Conservation (phyloP, 257 asterid genomes). For the Przewalskia tangutica region DNA sequence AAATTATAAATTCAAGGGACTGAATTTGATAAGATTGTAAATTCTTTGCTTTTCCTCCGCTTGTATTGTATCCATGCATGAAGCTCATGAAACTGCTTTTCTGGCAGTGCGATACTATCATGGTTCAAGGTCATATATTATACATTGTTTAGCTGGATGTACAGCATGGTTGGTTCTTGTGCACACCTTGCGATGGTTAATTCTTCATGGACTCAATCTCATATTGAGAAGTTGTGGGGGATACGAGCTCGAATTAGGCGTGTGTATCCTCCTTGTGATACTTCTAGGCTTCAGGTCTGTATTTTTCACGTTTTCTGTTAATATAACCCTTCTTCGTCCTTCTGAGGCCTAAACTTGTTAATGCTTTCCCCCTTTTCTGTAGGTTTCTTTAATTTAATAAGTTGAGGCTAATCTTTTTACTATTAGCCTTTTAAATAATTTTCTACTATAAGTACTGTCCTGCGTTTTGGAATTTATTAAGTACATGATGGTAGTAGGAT, state of each 20-base stretch:
- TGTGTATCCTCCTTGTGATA: slow-evolving; percentile 94
- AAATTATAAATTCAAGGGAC: not conserved
- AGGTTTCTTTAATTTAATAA: not conserved
- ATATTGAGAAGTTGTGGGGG: slow-evolving; percentile 88
- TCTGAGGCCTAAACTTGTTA: not conserved
- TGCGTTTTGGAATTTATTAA: not conserved
- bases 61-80: slow-evolving; percentile 1
- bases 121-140: slow-evolving; percentile 66
- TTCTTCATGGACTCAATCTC: slow-evolving; percentile 91
- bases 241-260: slow-evolving; percentile 60
- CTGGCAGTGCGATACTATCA: slow-evolving; percentile 54
- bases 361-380: not conserved
- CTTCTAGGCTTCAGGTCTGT: slow-evolving; percentile 81
- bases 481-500: not conserved
- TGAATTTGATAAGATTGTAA: not conserved
- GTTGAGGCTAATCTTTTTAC: not conserved
- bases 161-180: slow-evolving; percentile 75
- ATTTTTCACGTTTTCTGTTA: slow-evolving; percentile 1
- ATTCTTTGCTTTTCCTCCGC: not conserved
- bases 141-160: slow-evolving; percentile 73
- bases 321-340: not conserved
- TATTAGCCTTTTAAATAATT: not conserved
- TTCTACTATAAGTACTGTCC: not conserved
- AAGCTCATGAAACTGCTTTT: slow-evolving; percentile 19
- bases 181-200: slow-evolving; percentile 89